Percentiles rank a stretch among this genome's conserved stretches.
phyloP scores from a whole-genome alignment of 495 filamentous ascomycete species.

The Penicillium coffeae region DNA sequence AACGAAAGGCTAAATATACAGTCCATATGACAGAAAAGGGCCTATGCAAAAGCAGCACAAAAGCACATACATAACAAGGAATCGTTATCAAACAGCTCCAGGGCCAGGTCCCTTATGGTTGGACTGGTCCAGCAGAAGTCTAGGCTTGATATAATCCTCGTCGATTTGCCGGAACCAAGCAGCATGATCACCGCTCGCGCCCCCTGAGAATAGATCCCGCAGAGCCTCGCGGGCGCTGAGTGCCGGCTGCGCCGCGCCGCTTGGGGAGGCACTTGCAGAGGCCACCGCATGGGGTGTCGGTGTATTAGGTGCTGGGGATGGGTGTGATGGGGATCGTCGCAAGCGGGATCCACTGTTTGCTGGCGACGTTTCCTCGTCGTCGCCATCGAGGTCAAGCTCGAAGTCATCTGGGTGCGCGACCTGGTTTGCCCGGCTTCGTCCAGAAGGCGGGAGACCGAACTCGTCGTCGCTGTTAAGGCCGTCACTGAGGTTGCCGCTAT shows the following conservation, averaged over 20 bases:
- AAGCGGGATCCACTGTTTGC: conserved; percentile 39
- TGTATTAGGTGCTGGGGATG: conserved; percentile 19
- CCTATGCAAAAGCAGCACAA: conserved; percentile 11
- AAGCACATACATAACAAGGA: conserved; percentile 16
- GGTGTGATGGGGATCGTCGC: conserved; percentile 55
- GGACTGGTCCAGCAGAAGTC: conserved; percentile 75
- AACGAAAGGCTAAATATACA: conserved; percentile 28
- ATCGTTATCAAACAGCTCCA: conserved; percentile 38
- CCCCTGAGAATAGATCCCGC: conserved; percentile 63
- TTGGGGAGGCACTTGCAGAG: conserved; percentile 26
- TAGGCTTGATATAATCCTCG: conserved; percentile 95
- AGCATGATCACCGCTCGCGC: conserved; percentile 80
- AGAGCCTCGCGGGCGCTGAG: conserved; percentile 62
- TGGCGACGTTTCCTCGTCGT: conserved; percentile 50
- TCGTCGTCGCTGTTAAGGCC: conserved; percentile 51
- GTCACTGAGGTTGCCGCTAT: conserved; percentile 46
- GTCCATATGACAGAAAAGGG: conserved; percentile 14
- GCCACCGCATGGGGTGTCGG: conserved; percentile 12
- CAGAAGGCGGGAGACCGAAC: conserved; percentile 37
- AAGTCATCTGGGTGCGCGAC: conserved; percentile 51
- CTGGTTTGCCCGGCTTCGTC: conserved; percentile 60
- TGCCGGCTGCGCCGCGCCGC: conserved; percentile 22
- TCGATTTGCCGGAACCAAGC: conserved; percentile 91
- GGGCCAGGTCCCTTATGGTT: conserved; percentile 43
- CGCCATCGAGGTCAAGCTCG: conserved; percentile 37